Evolutionary conservation across 225 moss, liverwort and hornwort genomes (phyloP).

Genomic region (Neckera pumila): DNA sequence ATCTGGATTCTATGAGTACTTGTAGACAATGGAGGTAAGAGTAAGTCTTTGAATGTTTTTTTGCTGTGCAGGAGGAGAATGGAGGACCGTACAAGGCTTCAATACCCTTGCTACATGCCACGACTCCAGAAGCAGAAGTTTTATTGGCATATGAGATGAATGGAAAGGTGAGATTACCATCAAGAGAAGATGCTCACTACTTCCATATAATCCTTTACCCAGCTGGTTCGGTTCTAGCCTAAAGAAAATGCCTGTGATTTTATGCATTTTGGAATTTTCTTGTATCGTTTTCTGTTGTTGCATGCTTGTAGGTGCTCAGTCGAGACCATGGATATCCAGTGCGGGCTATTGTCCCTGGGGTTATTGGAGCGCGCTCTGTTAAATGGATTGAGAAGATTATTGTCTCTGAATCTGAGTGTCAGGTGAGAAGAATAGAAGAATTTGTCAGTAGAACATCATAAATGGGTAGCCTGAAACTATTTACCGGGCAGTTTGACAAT

Average conservation of each 20-base stretch:
- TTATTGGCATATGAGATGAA: not conserved
- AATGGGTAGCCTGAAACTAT: not conserved
- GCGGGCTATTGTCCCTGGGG: not conserved
- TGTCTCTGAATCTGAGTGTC: not conserved
- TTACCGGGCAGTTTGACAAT: not conserved
- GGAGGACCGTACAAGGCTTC: not conserved
- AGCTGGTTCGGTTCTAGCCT: not conserved
- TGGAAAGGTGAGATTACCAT: not conserved
- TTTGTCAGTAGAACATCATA: not conserved
- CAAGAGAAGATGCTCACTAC: not conserved
- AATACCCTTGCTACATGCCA: not conserved
- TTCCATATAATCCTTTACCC: not conserved
- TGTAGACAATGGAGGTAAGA: not conserved
- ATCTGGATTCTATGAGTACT: not conserved
- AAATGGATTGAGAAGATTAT: not conserved
- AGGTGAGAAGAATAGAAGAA: not conserved
- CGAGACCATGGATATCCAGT: not conserved
- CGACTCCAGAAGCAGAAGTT: not conserved
- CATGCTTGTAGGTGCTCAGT: not conserved
- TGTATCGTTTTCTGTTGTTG: not conserved
- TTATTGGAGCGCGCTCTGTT: not conserved
- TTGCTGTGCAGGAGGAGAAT: not conserved
- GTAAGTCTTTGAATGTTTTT: not conserved
- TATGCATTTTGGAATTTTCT: not conserved
- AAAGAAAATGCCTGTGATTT: not conserved